These are phyloP conservation scores for Cochlearia excelsa DNA, from an alignment of 345 rosid species.

Conservation along the genomic window DNA sequence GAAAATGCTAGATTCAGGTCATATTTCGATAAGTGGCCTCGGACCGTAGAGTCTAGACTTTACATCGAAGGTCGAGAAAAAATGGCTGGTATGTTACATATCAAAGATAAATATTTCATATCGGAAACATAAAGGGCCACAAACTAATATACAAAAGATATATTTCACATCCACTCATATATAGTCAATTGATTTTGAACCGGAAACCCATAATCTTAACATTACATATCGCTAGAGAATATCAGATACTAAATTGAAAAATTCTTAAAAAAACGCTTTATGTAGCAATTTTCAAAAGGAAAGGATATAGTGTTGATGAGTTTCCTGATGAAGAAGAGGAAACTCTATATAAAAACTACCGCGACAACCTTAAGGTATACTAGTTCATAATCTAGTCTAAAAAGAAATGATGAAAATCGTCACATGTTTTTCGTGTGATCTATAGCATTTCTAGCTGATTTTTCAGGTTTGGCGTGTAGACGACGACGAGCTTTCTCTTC, in stretches of 20 bases:
- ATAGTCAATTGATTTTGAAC: too few species aligned
- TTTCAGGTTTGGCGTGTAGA: conserved; percentile 74
- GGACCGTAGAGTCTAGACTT: conserved; percentile 49
- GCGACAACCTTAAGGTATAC: conserved; percentile 55
- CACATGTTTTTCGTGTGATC: conserved; percentile 20
- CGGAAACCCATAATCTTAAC: too few species aligned
- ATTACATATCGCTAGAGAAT: not conserved
- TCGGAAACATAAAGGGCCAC: too few species aligned
- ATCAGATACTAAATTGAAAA: conserved; percentile 11
- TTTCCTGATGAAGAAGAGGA: conserved; percentile 61
- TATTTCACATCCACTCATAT: too few species aligned
- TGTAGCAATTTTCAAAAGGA: conserved; percentile 75
- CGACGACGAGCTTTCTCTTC: conserved; percentile 48
- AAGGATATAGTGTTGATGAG: conserved; percentile 72
- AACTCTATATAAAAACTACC: conserved; percentile 45
- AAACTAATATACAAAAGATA: too few species aligned
- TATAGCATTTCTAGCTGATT: conserved; percentile 10
- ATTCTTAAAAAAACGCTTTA: conserved; percentile 12
- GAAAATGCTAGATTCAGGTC: conserved; percentile 68
- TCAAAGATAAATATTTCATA: too few species aligned
- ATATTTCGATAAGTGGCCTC: conserved; percentile 69
- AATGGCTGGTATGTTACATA: conserved; percentile 64
- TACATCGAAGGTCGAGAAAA: conserved; percentile 85
- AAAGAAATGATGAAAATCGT: conserved; percentile 12
- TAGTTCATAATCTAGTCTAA: conserved; percentile 20